These are phyloP conservation scores for Olyra latifolia DNA, from an alignment of 176 grass and related monocot genomes.

Conservation along the genomic window DNA sequence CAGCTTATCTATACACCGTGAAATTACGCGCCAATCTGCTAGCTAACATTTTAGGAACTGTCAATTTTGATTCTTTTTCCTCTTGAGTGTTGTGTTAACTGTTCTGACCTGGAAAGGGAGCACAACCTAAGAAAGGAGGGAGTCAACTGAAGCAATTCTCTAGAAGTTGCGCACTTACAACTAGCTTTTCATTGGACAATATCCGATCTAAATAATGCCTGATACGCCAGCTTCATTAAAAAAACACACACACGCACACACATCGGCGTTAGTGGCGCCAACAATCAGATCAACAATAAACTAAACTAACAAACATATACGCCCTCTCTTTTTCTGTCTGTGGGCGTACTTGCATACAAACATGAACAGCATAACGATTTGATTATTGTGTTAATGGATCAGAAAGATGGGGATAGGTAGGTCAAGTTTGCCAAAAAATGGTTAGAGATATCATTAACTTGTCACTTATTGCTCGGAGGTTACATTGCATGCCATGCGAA, in stretches of 20 bases:
- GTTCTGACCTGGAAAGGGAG: not conserved
- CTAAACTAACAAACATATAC: not conserved
- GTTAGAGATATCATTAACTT: conserved; percentile 44
- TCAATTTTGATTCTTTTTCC: not conserved
- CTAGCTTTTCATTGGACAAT: conserved; percentile 39
- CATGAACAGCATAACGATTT: not conserved
- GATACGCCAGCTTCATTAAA: not conserved
- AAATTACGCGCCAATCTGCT: too few species aligned
- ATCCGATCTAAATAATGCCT: conserved; percentile 14
- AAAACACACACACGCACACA: not conserved
- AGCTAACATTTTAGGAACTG: not conserved
- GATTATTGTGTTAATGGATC: conserved; percentile 29
- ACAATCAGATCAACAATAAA: conserved; percentile 37
- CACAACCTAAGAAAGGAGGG: conserved; percentile 1
- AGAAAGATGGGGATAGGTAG: conserved; percentile 38
- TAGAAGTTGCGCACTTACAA: conserved; percentile 10
- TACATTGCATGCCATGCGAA: conserved; percentile 30
- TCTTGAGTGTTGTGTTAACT: not conserved
- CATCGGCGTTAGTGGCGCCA: conserved; percentile 11
- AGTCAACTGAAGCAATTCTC: conserved; percentile 23
- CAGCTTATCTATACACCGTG: too few species aligned
- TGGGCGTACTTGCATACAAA: conserved; percentile 28
- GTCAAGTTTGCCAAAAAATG: conserved; percentile 28
- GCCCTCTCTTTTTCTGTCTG: not conserved
- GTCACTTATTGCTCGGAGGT: conserved; percentile 12